Conservation (phyloP, 2,329 filamentous ascomycete species). For the Ophiostoma tasmaniense region DNA sequence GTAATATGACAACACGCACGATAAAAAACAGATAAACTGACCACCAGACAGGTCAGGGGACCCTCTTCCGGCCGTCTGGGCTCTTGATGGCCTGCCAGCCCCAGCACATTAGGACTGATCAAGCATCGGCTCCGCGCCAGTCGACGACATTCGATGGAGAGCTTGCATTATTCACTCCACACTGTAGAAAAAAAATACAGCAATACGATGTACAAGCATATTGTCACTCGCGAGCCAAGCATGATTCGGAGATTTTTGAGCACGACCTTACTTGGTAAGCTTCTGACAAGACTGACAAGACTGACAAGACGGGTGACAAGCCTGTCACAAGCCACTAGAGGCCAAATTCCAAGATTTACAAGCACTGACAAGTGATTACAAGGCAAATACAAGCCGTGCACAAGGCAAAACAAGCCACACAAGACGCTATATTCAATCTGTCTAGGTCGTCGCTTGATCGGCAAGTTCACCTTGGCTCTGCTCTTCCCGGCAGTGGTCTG, state of each 20-base stretch:
- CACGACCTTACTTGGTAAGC: not conserved
- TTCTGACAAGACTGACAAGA: not conserved
- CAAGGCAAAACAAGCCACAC: too few species aligned
- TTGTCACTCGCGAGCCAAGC: not conserved
- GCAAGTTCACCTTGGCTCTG: not conserved
- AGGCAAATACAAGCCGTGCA: not conserved
- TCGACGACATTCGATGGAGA: not conserved
- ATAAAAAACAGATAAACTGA: not conserved
- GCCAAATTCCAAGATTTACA: not conserved
- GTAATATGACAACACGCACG: not conserved
- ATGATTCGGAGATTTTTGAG: not conserved
- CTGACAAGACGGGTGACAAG: not conserved
- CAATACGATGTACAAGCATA: not conserved
- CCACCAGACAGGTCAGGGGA: not conserved
- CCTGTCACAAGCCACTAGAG: not conserved
- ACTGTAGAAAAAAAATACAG: not conserved
- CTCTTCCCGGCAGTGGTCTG: not conserved
- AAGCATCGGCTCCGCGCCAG: constrained; percentile 1
- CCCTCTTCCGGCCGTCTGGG: not conserved
- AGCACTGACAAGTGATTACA: not conserved
- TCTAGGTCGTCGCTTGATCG: not conserved
- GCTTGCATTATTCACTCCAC: not conserved
- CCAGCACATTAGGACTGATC: not conserved
- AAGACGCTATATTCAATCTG: too few species aligned
- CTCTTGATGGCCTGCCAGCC: not conserved